These are phyloP conservation scores for Lyophyllum atratum DNA, from an alignment of 768 basidiomycete species.

Conservation along the genomic window DNA sequence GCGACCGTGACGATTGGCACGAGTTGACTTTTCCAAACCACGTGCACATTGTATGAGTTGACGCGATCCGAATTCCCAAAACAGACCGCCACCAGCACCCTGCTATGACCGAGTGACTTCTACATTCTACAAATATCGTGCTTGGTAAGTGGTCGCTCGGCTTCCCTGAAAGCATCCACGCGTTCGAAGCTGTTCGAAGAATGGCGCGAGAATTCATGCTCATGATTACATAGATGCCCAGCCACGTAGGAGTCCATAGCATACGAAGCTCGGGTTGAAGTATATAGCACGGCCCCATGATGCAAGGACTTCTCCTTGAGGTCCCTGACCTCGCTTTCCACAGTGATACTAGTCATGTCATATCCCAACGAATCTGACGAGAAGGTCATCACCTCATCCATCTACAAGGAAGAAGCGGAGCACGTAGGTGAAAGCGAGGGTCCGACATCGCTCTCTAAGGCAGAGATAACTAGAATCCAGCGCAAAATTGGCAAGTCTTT, in stretches of 20 bases:
- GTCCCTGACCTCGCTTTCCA: neutral
- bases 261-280: neutral
- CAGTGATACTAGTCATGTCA: neutral
- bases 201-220: neutral
- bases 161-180: too few relatives aligned
- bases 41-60: neutral
- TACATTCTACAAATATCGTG: neutral
- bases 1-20: too few relatives aligned
- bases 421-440: neutral
- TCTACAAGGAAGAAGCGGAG: neutral
- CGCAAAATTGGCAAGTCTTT: slow-evolving; percentile 11
- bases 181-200: neutral
- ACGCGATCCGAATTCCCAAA: neutral
- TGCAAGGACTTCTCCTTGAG: neutral
- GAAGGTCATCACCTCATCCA: neutral
- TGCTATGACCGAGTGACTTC: neutral
- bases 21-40: too few relatives aligned
- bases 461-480: slow-evolving; percentile 8
- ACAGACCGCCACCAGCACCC: too few relatives aligned
- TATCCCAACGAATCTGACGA: neutral
- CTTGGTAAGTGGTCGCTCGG: neutral
- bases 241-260: neutral
- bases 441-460: neutral
- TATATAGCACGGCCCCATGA: neutral
- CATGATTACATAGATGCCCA: neutral